These are phyloP conservation scores for Stromatinia cepivora DNA, from an alignment of 2,329 filamentous ascomycete genomes.

Conservation along the genomic window DNA sequence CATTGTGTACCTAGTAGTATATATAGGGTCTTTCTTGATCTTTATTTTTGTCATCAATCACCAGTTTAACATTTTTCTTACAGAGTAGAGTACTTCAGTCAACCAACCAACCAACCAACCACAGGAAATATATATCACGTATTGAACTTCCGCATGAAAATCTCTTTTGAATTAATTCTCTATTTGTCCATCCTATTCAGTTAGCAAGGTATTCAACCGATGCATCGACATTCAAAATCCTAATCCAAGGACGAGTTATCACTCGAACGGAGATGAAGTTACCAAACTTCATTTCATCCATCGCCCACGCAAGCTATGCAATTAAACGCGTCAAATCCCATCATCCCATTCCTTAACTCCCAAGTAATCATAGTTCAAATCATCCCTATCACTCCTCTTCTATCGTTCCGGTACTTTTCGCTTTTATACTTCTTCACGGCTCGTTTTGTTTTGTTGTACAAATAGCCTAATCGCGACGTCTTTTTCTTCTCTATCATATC, in stretches of 20 bases:
- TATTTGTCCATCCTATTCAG: background rate
- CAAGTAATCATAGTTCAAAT: background rate
- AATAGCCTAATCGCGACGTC: background rate
- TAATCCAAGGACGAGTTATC: background rate
- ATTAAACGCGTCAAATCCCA: background rate
- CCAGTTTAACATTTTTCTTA: background rate
- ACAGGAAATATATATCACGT: background rate
- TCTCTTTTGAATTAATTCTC: background rate
- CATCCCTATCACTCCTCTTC: background rate
- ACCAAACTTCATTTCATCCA: background rate
- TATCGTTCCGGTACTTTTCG: background rate
- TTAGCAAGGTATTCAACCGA: conserved; percentile 4
- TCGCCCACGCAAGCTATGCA: conserved; percentile 13
- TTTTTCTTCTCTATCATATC: background rate
- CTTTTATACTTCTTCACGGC: background rate
- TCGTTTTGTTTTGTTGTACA: background rate
- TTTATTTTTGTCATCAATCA: background rate
- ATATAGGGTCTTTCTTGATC: too few relatives aligned
- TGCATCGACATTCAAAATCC: background rate
- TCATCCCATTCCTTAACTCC: conserved; percentile 1
- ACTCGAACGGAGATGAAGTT: background rate
- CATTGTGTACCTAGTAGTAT: too few relatives aligned
- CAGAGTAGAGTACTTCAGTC: background rate
- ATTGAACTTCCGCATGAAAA: background rate
- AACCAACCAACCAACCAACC: background rate